Conservation (phyloP, 1,284 basidiomycete genomes). For the Athelia psychrophila region DNA sequence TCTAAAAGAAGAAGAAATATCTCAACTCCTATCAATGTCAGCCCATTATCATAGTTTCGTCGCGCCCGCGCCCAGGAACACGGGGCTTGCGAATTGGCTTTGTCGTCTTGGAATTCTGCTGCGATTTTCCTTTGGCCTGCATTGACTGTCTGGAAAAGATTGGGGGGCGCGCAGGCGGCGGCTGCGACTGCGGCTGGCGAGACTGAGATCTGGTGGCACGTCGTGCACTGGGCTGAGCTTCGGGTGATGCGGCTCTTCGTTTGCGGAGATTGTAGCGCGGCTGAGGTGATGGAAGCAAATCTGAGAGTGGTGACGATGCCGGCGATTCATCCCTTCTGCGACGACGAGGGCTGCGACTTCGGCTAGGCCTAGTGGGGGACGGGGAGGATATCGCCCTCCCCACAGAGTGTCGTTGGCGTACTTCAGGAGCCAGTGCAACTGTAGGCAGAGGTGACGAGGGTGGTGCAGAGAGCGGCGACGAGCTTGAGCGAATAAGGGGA, state of each 20-base stretch:
- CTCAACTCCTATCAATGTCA: too few relatives aligned
- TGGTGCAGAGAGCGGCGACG: neutral
- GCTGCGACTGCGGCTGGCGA: conserved; percentile 47
- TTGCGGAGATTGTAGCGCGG: conserved; percentile 32
- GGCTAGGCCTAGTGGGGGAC: neutral
- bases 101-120: conserved; percentile 22
- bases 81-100: neutral
- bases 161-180: neutral
- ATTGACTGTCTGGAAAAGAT: neutral
- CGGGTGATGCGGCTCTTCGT: conserved; percentile 17
- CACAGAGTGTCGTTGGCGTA: conserved; percentile 13
- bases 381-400: conserved; percentile 5
- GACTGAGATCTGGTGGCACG: conserved; percentile 17
- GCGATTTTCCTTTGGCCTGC: conserved; percentile 29
- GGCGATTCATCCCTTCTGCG: conserved; percentile 5
- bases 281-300: conserved; percentile 6
- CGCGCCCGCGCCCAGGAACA: neutral
- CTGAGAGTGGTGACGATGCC: conserved; percentile 14
- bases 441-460: neutral
- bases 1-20: neutral
- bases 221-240: conserved; percentile 11
- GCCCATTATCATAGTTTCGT: neutral
- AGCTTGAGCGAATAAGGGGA: neutral
- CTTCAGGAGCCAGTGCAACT: neutral
- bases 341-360: conserved; percentile 8